Evolutionary conservation across 768 basidiomycete genomes (phyloP).

Genomic region (Russula sp.): DNA sequence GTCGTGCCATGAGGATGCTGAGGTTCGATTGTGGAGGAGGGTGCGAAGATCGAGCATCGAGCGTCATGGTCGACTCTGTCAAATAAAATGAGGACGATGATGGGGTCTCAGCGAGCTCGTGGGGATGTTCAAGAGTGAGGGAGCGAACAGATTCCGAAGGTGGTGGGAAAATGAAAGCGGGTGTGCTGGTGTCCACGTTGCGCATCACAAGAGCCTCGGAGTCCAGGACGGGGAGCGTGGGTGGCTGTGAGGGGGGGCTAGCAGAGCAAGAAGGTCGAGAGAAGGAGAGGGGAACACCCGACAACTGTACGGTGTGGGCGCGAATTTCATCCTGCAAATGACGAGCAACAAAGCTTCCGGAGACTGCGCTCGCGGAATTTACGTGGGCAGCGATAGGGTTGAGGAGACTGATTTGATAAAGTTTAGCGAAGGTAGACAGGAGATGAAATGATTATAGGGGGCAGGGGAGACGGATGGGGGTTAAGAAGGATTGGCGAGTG

Average conservation of each 20-base stretch:
- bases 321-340: constrained; percentile 63
- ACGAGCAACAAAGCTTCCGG: constrained; percentile 25
- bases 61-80: constrained; percentile 19
- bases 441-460: neutral
- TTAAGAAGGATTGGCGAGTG: neutral
- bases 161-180: constrained; percentile 17
- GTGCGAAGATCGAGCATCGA: constrained; percentile 18
- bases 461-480: neutral
- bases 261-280: constrained; percentile 22
- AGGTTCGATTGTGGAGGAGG: constrained; percentile 28
- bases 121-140: constrained; percentile 10
- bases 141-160: constrained; percentile 15
- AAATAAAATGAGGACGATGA: constrained; percentile 26
- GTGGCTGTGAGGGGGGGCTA: constrained; percentile 21
- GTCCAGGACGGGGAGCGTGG: constrained; percentile 35
- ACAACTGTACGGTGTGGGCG: constrained; percentile 57
- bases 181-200: constrained; percentile 9
- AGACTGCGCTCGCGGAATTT: constrained; percentile 15
- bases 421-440: constrained; percentile 6
- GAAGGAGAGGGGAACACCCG: constrained; percentile 40
- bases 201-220: constrained; percentile 24
- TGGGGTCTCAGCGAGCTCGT: constrained; percentile 11
- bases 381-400: constrained; percentile 37
- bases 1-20: constrained; percentile 31
- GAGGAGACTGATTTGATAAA: constrained; percentile 38